These are phyloP conservation scores for Microbotryum lychnidis-dioicae DNA, from an alignment of 1,284 basidiomycete genomes.

Conservation along the genomic window DNA sequence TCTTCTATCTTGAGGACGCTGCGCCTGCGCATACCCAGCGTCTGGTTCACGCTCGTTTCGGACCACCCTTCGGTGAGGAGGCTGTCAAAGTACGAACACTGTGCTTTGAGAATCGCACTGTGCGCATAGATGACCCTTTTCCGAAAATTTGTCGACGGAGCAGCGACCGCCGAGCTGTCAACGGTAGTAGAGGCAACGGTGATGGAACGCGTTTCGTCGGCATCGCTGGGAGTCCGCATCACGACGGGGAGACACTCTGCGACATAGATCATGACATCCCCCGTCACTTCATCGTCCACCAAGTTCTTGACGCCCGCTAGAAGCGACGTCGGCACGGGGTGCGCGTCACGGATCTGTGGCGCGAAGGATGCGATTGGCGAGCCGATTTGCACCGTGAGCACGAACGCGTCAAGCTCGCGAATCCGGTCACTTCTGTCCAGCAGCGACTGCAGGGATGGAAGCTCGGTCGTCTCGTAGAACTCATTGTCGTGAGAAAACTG, in stretches of 20 bases:
- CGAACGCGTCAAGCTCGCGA: not conserved
- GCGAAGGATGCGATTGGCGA: not conserved
- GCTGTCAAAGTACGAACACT: conserved; percentile 71
- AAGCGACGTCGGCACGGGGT: not conserved
- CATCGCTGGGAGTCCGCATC: not conserved
- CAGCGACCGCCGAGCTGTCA: not conserved
- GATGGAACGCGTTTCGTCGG: not conserved
- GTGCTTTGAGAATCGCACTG: conserved; percentile 59
- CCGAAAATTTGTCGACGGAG: conserved; percentile 44
- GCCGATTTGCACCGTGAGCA: conserved; percentile 2
- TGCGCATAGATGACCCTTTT: conserved; percentile 72
- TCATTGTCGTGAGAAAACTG: not conserved
- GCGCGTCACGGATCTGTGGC: not conserved
- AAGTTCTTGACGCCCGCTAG: conserved; percentile 36
- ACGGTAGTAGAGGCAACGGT: not conserved
- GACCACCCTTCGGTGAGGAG: conserved; percentile 66
- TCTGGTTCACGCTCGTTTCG: conserved; percentile 45
- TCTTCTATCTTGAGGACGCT: conserved; percentile 60
- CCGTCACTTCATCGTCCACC: conserved; percentile 40
- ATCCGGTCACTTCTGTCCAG: not conserved
- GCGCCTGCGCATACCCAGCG: conserved; percentile 20
- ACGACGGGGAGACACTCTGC: conserved; percentile 49
- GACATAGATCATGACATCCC: conserved; percentile 59
- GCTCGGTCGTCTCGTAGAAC: not conserved
- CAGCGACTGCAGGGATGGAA: not conserved